Evolutionary conservation across 176 grass and related monocot species (phyloP).

Genomic region (Phoenix dactylifera): DNA sequence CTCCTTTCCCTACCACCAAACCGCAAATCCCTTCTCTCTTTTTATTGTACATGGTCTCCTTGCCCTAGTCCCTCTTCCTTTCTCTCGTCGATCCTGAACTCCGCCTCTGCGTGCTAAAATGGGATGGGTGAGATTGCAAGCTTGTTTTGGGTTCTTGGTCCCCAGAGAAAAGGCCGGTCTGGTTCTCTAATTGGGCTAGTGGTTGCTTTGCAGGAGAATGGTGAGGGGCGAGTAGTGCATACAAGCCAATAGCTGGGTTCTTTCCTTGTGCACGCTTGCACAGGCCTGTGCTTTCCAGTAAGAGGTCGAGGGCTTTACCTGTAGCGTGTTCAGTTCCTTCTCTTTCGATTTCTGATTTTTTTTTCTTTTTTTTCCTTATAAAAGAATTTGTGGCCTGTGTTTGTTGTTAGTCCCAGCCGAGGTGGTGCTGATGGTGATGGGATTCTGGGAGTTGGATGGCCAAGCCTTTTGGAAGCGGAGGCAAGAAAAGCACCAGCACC

Average conservation of each 20-base stretch:
- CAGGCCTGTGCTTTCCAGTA: too few species aligned
- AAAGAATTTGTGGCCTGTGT: background rate
- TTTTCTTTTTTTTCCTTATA: background rate
- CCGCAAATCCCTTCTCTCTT: constrained; percentile 1
- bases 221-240: too few species aligned
- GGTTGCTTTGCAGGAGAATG: too few species aligned
- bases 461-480: constrained; percentile 15
- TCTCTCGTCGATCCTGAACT: background rate
- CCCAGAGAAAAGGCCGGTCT: constrained; percentile 10
- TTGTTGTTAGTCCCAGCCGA: constrained; percentile 12
- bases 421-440: constrained; percentile 11
- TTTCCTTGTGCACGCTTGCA: too few species aligned
- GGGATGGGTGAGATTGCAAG: constrained; percentile 3
- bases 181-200: background rate
- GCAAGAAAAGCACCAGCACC: constrained; percentile 13
- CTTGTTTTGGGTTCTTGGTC: constrained; percentile 10
- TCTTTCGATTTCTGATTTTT: background rate
- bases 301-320: background rate
- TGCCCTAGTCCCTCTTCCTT: background rate
- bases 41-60: constrained; percentile 12
- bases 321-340: background rate
- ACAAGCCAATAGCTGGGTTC: too few species aligned
- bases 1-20: background rate
- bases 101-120: background rate
- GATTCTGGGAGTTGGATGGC: constrained; percentile 19